These are phyloP conservation scores for Salix brachista DNA, from an alignment of 345 rosid species.

Conservation along the genomic window DNA sequence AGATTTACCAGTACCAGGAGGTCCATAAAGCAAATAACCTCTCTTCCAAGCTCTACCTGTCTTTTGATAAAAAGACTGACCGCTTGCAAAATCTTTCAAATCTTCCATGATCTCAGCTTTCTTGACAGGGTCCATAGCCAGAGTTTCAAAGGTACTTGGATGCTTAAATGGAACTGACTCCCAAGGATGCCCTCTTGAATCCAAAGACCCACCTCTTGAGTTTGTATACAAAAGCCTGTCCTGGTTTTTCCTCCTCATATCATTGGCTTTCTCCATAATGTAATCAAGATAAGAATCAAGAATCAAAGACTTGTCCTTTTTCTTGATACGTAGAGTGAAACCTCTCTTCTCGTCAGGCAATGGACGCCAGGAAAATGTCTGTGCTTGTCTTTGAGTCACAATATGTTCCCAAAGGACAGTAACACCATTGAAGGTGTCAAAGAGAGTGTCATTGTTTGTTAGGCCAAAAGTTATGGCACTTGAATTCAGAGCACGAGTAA, in stretches of 20 bases:
- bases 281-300: constrained; percentile 63
- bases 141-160: constrained; percentile 84
- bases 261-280: constrained; percentile 76
- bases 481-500: constrained; percentile 83
- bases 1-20: constrained; percentile 95
- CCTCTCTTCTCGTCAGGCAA: constrained; percentile 96
- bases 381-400: constrained; percentile 73
- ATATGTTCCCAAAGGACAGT: constrained; percentile 86
- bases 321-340: constrained; percentile 70
- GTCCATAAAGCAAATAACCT: constrained; percentile 83
- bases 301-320: constrained; percentile 53
- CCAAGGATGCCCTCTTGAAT: constrained; percentile 94
- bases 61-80: constrained; percentile 68
- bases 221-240: constrained; percentile 78
- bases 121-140: constrained; percentile 76
- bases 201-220: constrained; percentile 81
- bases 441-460: constrained; percentile 71
- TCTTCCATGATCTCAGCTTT: constrained; percentile 66
- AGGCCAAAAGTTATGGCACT: constrained; percentile 84
- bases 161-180: constrained; percentile 94
- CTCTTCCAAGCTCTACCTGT: constrained; percentile 97
- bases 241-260: constrained; percentile 64
- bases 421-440: constrained; percentile 55
- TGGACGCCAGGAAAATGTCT: constrained; percentile 80
- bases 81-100: constrained; percentile 58